Conservation (phyloP, 2,329 filamentous ascomycete species). For the Aspergillus carbonarius region DNA sequence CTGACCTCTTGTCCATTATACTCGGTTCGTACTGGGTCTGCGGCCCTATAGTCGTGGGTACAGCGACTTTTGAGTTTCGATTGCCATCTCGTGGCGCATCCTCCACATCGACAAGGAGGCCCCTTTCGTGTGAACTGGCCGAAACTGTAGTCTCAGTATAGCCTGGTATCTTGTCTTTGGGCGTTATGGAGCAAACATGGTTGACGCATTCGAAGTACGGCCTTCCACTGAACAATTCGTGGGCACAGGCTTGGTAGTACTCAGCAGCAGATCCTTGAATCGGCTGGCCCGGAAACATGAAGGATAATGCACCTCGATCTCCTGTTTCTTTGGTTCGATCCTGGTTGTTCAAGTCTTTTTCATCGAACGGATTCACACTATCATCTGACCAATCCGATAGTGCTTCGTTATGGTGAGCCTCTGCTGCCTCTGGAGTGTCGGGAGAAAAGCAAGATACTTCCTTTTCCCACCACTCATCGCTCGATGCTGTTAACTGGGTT, state of each 20-base stretch:
- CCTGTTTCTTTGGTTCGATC: background rate
- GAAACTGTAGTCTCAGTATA: conserved; percentile 1
- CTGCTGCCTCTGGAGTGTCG: conserved; percentile 28
- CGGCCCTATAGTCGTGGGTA: background rate
- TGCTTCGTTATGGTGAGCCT: conserved; percentile 12
- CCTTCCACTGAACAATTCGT: conserved; percentile 42
- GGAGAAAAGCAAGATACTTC: conserved; percentile 31
- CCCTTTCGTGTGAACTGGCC: background rate
- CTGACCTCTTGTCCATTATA: background rate
- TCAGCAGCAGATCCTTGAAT: conserved; percentile 40
- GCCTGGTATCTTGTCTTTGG: conserved; percentile 20
- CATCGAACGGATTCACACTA: conserved; percentile 17
- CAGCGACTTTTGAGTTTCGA: background rate
- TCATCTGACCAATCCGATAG: conserved; percentile 21
- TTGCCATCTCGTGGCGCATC: conserved; percentile 10
- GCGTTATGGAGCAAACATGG: conserved; percentile 43
- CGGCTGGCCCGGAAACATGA: conserved; percentile 25
- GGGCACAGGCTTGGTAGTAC: conserved; percentile 47
- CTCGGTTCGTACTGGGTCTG: conserved; percentile 7
- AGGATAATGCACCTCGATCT: conserved; percentile 12
- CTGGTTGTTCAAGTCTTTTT: conserved; percentile 11
- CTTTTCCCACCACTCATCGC: conserved; percentile 31
- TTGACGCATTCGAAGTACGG: conserved; percentile 47
- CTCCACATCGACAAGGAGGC: conserved; percentile 22
- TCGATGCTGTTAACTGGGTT: conserved; percentile 17